phyloP scores from a whole-genome alignment of 2,329 filamentous ascomycete species.

The Fusarium nanum region DNA sequence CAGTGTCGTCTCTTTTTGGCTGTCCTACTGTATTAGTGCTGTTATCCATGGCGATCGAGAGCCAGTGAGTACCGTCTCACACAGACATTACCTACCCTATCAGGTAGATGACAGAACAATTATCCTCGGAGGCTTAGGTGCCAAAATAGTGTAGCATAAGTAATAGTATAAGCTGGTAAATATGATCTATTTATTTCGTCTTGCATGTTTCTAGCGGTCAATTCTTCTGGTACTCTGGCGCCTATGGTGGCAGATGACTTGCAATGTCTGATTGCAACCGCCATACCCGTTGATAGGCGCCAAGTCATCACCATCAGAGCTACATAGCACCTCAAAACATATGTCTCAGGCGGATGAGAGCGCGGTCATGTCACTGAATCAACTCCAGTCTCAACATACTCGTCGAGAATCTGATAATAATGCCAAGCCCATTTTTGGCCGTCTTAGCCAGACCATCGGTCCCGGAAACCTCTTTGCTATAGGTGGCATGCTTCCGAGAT shows the following conservation, averaged over 20 bases:
- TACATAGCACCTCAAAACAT: too few species aligned
- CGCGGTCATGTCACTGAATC: constrained; percentile 22
- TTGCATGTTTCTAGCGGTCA: not conserved
- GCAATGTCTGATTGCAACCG: constrained; percentile 7
- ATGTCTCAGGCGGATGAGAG: not conserved
- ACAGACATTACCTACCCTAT: not conserved
- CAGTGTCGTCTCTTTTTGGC: not conserved
- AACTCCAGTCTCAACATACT: constrained; percentile 21
- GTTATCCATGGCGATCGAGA: not conserved
- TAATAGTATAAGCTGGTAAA: not conserved
- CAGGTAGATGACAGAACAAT: not conserved
- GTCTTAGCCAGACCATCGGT: constrained; percentile 14
- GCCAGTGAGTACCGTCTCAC: constrained; percentile 10
- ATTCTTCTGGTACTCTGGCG: not conserved
- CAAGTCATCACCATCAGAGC: not conserved
- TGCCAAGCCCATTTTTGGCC: constrained; percentile 30
- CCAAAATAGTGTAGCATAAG: not conserved
- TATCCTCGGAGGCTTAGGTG: not conserved
- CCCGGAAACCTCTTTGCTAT: constrained; percentile 13
- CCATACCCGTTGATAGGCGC: not conserved
- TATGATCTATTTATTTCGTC: not conserved
- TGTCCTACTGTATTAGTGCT: not conserved
- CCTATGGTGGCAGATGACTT: not conserved
- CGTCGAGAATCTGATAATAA: constrained; percentile 2
- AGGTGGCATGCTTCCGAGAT: constrained; percentile 29